Conservation (phyloP, 2,329 filamentous ascomycete species). For the Verticillium klebahnii region DNA sequence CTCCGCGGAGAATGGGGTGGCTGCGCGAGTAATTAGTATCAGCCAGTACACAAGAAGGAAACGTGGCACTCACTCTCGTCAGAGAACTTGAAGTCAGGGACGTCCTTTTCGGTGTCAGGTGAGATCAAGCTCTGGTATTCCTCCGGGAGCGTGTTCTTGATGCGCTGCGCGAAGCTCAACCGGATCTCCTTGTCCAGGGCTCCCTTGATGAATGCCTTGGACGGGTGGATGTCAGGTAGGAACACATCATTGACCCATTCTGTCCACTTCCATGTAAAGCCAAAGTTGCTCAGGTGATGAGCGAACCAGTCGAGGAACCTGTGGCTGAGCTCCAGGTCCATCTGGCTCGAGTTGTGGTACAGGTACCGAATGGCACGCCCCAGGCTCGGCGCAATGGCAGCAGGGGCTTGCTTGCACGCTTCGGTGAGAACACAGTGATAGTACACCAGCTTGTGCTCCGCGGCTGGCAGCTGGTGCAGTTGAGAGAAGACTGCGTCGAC, state of each 20-base stretch:
- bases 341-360: conserved; percentile 73
- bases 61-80: conserved; percentile 56
- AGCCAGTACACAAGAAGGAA: background rate
- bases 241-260: conserved; percentile 90
- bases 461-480: conserved; percentile 77
- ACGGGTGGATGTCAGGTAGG: conserved; percentile 72
- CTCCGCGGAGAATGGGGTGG: conserved; percentile 75
- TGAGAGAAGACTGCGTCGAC: conserved; percentile 98
- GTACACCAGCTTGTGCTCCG: conserved; percentile 93
- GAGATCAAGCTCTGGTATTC: conserved; percentile 78
- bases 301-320: conserved; percentile 97
- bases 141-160: conserved; percentile 86
- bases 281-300: conserved; percentile 97
- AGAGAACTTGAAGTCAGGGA: conserved; percentile 90
- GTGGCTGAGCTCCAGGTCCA: conserved; percentile 83
- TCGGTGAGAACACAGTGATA: conserved; percentile 95
- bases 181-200: conserved; percentile 95
- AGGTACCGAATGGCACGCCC: conserved; percentile 89
- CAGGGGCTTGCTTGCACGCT: conserved; percentile 90
- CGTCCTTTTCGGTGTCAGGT: conserved; percentile 87
- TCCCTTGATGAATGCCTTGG: conserved; percentile 88
- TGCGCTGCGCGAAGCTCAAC: conserved; percentile 90
- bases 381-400: conserved; percentile 90
- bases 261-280: conserved; percentile 98
- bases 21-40: conserved; percentile 33